Conservation (phyloP, 1,139 yeast species). For the Zhuliangozyma blackwelliae region DNA sequence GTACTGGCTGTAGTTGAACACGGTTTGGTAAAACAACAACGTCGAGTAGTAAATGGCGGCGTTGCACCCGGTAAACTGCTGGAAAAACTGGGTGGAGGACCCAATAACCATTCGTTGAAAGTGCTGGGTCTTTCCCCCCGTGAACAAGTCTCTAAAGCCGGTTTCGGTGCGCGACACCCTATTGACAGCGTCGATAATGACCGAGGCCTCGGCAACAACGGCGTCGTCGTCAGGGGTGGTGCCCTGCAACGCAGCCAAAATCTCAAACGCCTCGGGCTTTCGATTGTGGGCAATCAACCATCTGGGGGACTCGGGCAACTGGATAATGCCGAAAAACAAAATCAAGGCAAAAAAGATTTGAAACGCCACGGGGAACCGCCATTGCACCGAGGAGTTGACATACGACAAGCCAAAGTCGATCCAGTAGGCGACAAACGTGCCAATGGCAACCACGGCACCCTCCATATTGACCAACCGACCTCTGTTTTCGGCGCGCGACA, state of each 20-base stretch:
- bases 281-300: constrained; percentile 59
- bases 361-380: constrained; percentile 47
- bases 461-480: constrained; percentile 68
- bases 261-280: constrained; percentile 43
- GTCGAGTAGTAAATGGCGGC: constrained; percentile 68
- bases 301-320: constrained; percentile 70
- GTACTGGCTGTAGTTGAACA: constrained; percentile 37
- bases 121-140: constrained; percentile 57
- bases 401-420: constrained; percentile 68
- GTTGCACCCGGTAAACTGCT: constrained; percentile 62
- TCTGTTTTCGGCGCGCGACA: constrained; percentile 67
- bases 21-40: constrained; percentile 55
- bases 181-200: constrained; percentile 39
- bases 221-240: constrained; percentile 39
- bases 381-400: constrained; percentile 46
- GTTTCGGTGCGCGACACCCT: constrained; percentile 35
- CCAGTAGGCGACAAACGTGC: constrained; percentile 74
- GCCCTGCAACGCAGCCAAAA: constrained; percentile 39
- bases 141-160: constrained; percentile 47
- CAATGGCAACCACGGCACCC: constrained; percentile 68
- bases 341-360: constrained; percentile 38
- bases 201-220: constrained; percentile 40
- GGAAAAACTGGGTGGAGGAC: constrained; percentile 54
- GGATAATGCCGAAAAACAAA: constrained; percentile 32
- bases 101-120: constrained; percentile 57